Base-by-base conservation (phyloP, 192 early-diverging fungal genomes). In the Funneliformis mosseae region DNA sequence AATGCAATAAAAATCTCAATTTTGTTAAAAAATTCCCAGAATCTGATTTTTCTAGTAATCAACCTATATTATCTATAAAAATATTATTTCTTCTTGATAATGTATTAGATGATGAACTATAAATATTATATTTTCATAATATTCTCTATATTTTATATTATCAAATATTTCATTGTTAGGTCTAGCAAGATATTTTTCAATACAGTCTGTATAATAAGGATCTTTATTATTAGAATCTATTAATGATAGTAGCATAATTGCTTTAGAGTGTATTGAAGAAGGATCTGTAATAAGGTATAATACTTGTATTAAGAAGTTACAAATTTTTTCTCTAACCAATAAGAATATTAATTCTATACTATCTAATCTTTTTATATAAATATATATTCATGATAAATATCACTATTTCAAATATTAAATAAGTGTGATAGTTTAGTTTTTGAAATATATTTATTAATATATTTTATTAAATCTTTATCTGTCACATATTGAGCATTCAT, bases 111-210 rank as follows among this genome's bases (percentile, higher is more conserved):
- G 5, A 11, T 38, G 50, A 9, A 38, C 14, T 61, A 21, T 62
- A 61, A 14, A 76, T 76, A 61, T 59, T n/a, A 62, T 76, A 76
- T 21, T 38, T 18, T 76, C 18, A 76, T 61, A 41, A 42, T 76
- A 76, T 23, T 28, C 9, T 61, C n/a, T 25, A 60, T 76, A 76
- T 7, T 27, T 61, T 1, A 76, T 59, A n/a, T 76, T 61, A 38
- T 76, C n/a, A 61, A 76, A 76, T 42, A 45, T 38, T 61, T 39
- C 2, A 41, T 59, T 11, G n/a, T n/a, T 18, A 38, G 55, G 33
- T 5, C 14, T 18, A 0, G 27, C 28, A 62, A 76, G 61, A 62
- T 76, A 76, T 62, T 76, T 76, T 59, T 76, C 74, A 8, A 76
- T 55, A 16, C 18, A 8, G 10, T 76, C 55, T n/a, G 28, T 76